Evolutionary conservation across 257 asterid genomes (phyloP).

Genomic region (Gentiana dahurica): DNA sequence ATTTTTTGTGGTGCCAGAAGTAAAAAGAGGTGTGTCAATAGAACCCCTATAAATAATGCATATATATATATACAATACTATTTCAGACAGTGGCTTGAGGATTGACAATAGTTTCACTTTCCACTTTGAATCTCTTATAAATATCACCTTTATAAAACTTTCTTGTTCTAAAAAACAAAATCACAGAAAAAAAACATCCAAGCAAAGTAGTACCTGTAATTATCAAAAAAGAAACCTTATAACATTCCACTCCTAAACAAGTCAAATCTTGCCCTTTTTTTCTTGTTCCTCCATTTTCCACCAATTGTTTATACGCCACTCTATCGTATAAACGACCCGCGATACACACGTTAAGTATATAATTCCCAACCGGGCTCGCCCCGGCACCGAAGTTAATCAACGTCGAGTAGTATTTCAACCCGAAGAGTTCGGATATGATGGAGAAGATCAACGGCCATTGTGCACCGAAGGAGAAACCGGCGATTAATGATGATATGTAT

Average conservation of each 20-base stretch:
- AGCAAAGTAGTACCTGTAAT: slow-evolving; percentile 18
- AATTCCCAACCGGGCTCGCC: slow-evolving; percentile 35
- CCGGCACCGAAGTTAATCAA: slow-evolving; percentile 23
- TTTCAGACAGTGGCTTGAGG: neutral
- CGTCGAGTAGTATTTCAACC: slow-evolving; percentile 35
- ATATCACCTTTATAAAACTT: slow-evolving; percentile 32
- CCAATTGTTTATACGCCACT: slow-evolving; percentile 30
- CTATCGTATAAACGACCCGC: slow-evolving; percentile 34
- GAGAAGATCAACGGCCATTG: slow-evolving; percentile 47
- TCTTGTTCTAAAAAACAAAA: slow-evolving; percentile 32
- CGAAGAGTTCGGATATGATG: slow-evolving; percentile 42
- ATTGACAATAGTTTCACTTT: slow-evolving; percentile 8
- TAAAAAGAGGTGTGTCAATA: too few relatives aligned
- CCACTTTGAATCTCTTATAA: slow-evolving; percentile 32
- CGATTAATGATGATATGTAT: slow-evolving; percentile 26
- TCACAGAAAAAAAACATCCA: slow-evolving; percentile 19
- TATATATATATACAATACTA: neutral
- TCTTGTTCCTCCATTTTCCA: slow-evolving; percentile 17
- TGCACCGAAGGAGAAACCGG: slow-evolving; percentile 49
- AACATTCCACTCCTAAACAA: slow-evolving; percentile 29
- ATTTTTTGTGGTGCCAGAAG: too few relatives aligned
- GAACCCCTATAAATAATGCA: too few relatives aligned
- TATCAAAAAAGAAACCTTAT: slow-evolving; percentile 21
- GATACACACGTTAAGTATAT: slow-evolving; percentile 28
- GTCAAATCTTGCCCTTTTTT: slow-evolving; percentile 20